Percentiles rank a stretch among this genome's conserved stretches.
Evolutionary conservation across 2,329 filamentous ascomycete genomes (phyloP).

Genomic region (Fusarium sp.): DNA sequence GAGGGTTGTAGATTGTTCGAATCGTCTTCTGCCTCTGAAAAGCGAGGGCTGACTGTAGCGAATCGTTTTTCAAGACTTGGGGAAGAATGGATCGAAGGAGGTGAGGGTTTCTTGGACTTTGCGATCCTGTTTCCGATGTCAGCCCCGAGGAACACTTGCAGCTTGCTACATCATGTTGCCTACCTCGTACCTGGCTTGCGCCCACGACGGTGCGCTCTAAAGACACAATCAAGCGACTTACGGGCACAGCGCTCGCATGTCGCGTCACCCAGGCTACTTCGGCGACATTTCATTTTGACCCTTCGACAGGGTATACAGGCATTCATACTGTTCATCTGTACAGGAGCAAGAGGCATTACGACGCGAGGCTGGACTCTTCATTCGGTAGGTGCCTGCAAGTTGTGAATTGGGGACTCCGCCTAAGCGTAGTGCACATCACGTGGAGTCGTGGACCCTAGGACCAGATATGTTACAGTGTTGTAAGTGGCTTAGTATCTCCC

Average conservation of each 20-base stretch:
- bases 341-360: background rate
- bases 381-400: too few relatives aligned
- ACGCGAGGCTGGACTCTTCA: too few relatives aligned
- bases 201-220: background rate
- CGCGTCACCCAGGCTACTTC: rapidly evolving
- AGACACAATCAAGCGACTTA: background rate
- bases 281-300: background rate
- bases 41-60: background rate
- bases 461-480: too few relatives aligned
- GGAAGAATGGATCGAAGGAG: background rate
- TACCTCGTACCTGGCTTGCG: background rate
- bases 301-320: background rate
- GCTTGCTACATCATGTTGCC: background rate
- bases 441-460: too few relatives aligned
- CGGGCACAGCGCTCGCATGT: background rate
- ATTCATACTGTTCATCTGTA: background rate
- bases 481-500: too few relatives aligned
- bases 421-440: too few relatives aligned
- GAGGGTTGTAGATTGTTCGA: background rate
- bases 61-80: background rate
- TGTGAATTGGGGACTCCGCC: too few relatives aligned
- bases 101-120: rapidly evolving
- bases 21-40: background rate
- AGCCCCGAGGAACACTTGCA: rapidly evolving
- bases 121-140: background rate